Conservation (phyloP, 257 asterid genomes). For the Lycium barbarum region DNA sequence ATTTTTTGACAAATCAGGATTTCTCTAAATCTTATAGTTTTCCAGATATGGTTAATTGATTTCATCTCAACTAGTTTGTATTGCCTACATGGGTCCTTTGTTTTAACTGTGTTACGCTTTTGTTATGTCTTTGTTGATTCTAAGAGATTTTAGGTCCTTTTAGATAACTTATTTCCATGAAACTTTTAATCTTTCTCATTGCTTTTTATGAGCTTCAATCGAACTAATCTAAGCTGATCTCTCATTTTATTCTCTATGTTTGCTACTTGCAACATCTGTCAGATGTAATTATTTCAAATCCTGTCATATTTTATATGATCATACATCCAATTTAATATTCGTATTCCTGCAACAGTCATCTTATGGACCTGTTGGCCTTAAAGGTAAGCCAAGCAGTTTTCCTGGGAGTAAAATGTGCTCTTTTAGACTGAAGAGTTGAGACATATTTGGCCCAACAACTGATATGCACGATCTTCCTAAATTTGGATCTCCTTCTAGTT, state of each 20-base stretch:
- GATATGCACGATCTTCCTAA: background rate
- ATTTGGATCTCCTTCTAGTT: background rate
- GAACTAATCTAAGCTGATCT: background rate
- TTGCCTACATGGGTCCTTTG: background rate
- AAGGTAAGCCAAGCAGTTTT: background rate
- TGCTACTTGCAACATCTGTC: background rate
- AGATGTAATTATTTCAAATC: conserved; percentile 7
- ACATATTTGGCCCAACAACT: background rate
- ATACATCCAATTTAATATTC: background rate
- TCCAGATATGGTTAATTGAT: background rate
- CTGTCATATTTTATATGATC: background rate
- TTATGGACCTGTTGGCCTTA: background rate
- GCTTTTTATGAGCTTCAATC: conserved; percentile 15
- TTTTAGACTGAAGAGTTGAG: conserved; percentile 6
- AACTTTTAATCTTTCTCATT: background rate
- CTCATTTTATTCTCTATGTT: conserved; percentile 8
- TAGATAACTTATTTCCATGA: too few species aligned
- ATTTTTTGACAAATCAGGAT: background rate
- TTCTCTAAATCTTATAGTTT: background rate
- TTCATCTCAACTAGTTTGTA: background rate
- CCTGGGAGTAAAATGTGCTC: conserved; percentile 12
- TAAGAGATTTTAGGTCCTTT: background rate
- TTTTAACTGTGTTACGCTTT: background rate
- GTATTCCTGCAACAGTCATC: background rate
- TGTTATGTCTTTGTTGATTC: background rate